Evolutionary conservation across 768 basidiomycete species (phyloP), one percentile per base, ranked within the genome.

Genomic region (Trichaptum fuscoviolaceum): DNA sequence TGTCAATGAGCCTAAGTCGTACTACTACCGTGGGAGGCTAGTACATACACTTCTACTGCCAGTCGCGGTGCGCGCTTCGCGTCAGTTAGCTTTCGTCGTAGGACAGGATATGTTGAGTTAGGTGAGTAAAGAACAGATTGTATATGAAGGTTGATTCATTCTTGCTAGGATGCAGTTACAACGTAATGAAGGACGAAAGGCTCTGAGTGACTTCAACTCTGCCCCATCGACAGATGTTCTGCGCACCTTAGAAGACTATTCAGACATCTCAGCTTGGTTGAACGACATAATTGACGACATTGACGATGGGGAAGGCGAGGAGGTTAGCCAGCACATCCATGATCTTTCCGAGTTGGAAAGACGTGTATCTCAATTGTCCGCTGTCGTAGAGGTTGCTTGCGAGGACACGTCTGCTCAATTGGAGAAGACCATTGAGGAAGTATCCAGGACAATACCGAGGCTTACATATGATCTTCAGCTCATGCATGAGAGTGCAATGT

Each of bases 381-480:
- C 89, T 6, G 81, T 86, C n/a, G 84, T 97, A 26, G 94, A 96
- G 68, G 84, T 95, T 52, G 89, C 93, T 36, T 88, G 88, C 58
- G 90, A 95, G 73, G 96, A 98, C 71, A 96, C 95, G 0, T 92
- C 95, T 2, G 79, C 88, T 12, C 82, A 90, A 64, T 85, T 98
- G 65, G 97, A 98, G 75, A 88, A 88, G 68, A 86, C 88, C 60
- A 95, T 99, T 67, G 90, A 95, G 73, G 95, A 98, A 74, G 92
- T 98, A 58, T 94, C 96, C 1, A 87, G 95, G 62, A 86, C 89
- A 5, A 89, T 98, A 24, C 94, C 97, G 15, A 86, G 97, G 52
- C 83, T 99, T 60, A 88, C 92, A 1, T 99, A 97, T 75, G 97
- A 99, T 77, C 82, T 99, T 36, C 96, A 99, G 74, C 97, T 97